Conservation (phyloP, 1,284 basidiomycete species). For the Irpex sp. region DNA sequence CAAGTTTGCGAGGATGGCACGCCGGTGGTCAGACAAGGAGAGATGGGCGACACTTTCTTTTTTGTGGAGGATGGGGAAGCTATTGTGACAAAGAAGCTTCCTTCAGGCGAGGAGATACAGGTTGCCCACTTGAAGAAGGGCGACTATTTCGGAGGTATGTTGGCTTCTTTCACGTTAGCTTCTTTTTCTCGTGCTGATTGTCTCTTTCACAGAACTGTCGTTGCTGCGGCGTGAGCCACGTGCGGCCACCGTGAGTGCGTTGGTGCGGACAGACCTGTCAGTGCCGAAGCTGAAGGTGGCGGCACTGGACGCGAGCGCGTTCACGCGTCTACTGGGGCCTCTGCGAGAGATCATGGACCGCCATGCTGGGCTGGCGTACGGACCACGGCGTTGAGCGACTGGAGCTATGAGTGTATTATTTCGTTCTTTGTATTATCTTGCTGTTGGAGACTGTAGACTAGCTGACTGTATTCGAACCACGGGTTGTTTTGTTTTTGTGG, state of each 20-base stretch:
- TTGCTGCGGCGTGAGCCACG: slow-evolving; percentile 83
- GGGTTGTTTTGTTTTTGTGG: not conserved
- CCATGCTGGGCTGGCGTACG: slow-evolving; percentile 59
- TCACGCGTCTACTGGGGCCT: slow-evolving; percentile 91
- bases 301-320: slow-evolving; percentile 88
- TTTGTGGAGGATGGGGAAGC: slow-evolving; percentile 94
- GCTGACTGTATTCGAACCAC: not conserved
- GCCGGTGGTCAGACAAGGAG: slow-evolving; percentile 86
- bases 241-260: slow-evolving; percentile 90
- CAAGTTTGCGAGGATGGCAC: slow-evolving; percentile 80
- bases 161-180: slow-evolving; percentile 7
- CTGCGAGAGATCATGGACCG: slow-evolving; percentile 85
- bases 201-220: slow-evolving; percentile 57
- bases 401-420: slow-evolving; percentile 4
- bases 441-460: slow-evolving; percentile 3
- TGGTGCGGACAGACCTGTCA: slow-evolving; percentile 43
- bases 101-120: slow-evolving; percentile 53
- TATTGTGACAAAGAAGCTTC: slow-evolving; percentile 73
- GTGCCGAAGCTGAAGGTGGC: slow-evolving; percentile 83
- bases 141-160: slow-evolving; percentile 96
- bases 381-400: slow-evolving; percentile 16
- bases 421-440: slow-evolving; percentile 1
- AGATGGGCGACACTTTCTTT: slow-evolving; percentile 96
- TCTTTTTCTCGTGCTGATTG: slow-evolving; percentile 3
- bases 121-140: slow-evolving; percentile 82